Evolutionary conservation across 202 grass and related monocot species (phyloP).

Genomic region (Schoenoplectus tabernaemontani): DNA sequence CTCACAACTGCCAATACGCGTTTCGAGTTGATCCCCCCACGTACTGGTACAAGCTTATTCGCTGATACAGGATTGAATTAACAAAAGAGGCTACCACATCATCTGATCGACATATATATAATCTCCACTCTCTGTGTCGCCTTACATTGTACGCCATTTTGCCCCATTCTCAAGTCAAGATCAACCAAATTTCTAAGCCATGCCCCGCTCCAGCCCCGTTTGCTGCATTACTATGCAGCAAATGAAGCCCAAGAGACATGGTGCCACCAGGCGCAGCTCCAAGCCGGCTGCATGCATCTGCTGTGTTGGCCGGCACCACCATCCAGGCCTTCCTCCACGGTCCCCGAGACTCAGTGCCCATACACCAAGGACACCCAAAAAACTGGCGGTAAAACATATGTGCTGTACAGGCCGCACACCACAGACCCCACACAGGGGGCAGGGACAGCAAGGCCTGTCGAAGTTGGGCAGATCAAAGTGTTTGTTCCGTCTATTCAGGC

Average conservation of each 20-base stretch:
- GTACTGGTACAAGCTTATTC: slow-evolving; percentile 4
- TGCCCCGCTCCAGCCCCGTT: slow-evolving; percentile 30
- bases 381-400: slow-evolving; percentile 20
- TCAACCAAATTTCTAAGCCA: background rate
- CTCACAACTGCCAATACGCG: background rate
- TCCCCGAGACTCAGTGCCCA: slow-evolving; percentile 4
- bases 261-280: background rate
- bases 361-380: slow-evolving; percentile 41
- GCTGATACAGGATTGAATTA: background rate
- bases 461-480: slow-evolving; percentile 30
- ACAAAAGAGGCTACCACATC: background rate
- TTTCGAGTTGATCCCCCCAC: background rate
- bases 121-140: slow-evolving; percentile 15
- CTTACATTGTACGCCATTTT: background rate
- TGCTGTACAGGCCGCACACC: slow-evolving; percentile 22
- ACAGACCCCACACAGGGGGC: slow-evolving; percentile 32
- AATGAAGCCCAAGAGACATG: background rate
- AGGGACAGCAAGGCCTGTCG: slow-evolving; percentile 23
- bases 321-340: background rate
- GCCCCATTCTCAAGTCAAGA: slow-evolving; percentile 18
- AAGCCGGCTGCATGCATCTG: slow-evolving; percentile 66
- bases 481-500: slow-evolving; percentile 34
- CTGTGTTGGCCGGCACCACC: slow-evolving; percentile 54
- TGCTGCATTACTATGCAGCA: slow-evolving; percentile 42
- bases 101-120: background rate